Evolutionary conservation across 2,329 filamentous ascomycete genomes (phyloP).

Genomic region (Erysiphe pulchra): DNA sequence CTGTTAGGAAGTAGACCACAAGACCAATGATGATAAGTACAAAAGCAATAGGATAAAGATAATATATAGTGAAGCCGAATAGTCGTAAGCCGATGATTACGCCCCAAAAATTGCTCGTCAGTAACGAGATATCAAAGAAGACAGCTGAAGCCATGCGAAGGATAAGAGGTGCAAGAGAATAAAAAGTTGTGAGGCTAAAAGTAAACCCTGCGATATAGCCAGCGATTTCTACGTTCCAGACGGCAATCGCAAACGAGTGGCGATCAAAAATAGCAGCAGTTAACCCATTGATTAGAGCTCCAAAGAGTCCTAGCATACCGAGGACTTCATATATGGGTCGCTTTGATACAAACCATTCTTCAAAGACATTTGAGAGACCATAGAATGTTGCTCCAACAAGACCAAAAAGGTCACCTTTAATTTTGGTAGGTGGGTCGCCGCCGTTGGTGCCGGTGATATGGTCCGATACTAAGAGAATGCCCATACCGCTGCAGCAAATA

Average conservation of each 20-base stretch:
- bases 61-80: slow-evolving; percentile 59
- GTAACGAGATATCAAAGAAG: slow-evolving; percentile 85
- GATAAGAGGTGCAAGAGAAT: slow-evolving; percentile 63
- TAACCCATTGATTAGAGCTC: slow-evolving; percentile 69
- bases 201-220: slow-evolving; percentile 86
- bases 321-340: slow-evolving; percentile 81
- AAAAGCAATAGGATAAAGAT: slow-evolving; percentile 87
- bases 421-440: slow-evolving; percentile 37
- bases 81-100: slow-evolving; percentile 77
- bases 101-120: slow-evolving; percentile 95
- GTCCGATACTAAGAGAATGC: slow-evolving; percentile 65
- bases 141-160: slow-evolving; percentile 76
- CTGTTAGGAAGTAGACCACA: slow-evolving; percentile 66
- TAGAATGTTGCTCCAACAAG: slow-evolving; percentile 77
- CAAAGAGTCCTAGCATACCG: slow-evolving; percentile 72
- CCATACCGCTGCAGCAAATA: slow-evolving; percentile 72
- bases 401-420: slow-evolving; percentile 86
- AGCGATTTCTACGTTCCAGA: slow-evolving; percentile 40
- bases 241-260: slow-evolving; percentile 33
- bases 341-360: slow-evolving; percentile 81
- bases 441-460: slow-evolving; percentile 56
- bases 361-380: slow-evolving; percentile 70
- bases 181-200: slow-evolving; percentile 59
- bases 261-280: slow-evolving; percentile 87
- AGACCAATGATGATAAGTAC: slow-evolving; percentile 73